Evolutionary conservation across 768 basidiomycete genomes (phyloP), one percentile per base, ranked within the genome.

Genomic region (Ramaria sp.): DNA sequence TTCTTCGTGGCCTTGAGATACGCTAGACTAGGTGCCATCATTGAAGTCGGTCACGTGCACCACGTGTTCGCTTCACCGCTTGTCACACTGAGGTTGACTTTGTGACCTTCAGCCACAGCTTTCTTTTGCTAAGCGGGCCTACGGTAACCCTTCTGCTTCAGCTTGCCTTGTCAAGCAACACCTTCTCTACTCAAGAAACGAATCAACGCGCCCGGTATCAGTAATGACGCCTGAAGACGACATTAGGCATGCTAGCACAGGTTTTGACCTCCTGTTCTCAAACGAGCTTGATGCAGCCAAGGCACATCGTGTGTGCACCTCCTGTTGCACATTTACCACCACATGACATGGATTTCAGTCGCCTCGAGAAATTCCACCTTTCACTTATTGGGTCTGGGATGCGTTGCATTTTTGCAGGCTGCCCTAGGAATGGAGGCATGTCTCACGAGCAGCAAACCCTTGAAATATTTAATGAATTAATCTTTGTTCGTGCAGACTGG

Each of bases 401-500:
- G 84, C 0, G 83, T 82, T 58, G 78, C 80, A 0, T 90, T 90
- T 62, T 70, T 90, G 45, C 83, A 88, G 66, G 89, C 87, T 0
- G 86, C 84, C 0, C 70, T 90, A 13, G 85, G 86, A n/a, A 81
- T 89, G 81, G 88, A 91, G 78, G 84, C 83, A 38, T 17, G 45
- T 42, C 39, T 39, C 11, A 50, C 50, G 49, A 22, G 22, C 24
- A n/a, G 33, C 31, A 27, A 27, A 27, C 42, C 4, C 2, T n/a
- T 37, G 34, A 37, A n/a, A 43, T 43, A 19, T 54, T 38, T 45
- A 19, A 45, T n/a, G n/a, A n/a, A n/a, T 13, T 39, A 42, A 54
- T 48, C 22, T 27, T 38, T 19, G 19, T 31, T 4, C 33, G 6
- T 19, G 53, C 59, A 86, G 85, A 65, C 75, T 1, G 79, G 73